phyloP scores from a whole-genome alignment of 2,329 filamentous ascomycete species.

The Talaromyces rugulosus region DNA sequence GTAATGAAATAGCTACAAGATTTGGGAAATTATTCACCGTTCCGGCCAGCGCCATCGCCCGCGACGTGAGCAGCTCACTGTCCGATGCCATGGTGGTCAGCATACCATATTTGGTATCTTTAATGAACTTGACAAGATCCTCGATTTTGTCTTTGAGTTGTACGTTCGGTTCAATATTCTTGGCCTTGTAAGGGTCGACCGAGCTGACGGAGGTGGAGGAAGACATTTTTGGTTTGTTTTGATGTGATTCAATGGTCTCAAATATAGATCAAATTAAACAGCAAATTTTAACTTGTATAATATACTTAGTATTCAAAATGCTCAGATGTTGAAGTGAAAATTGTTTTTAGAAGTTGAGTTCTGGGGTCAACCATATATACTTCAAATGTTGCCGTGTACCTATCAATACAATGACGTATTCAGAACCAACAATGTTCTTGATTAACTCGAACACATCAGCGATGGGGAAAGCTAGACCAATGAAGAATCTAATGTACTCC shows the following conservation, averaged over 20 bases:
- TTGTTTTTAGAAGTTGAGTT: neutral
- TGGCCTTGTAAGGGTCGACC: constrained; percentile 75
- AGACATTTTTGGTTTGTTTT: constrained; percentile 21
- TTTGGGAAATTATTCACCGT: constrained; percentile 51
- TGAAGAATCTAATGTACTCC: neutral
- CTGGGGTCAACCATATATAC: neutral
- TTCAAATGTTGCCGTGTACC: neutral
- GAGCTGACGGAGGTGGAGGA: constrained; percentile 54
- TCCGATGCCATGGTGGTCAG: constrained; percentile 71
- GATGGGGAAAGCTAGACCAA: neutral
- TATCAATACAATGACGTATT: neutral
- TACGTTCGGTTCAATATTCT: constrained; percentile 65
- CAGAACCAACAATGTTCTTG: neutral
- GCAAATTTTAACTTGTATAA: neutral
- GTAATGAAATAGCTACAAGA: neutral
- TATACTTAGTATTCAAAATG: too few species aligned
- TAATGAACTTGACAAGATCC: constrained; percentile 67
- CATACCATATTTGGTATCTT: constrained; percentile 77
- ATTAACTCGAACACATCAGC: neutral
- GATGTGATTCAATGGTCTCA: neutral
- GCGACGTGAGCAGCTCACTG: constrained; percentile 66
- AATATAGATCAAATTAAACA: neutral
- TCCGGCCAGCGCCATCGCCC: constrained; percentile 80
- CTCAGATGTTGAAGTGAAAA: neutral
- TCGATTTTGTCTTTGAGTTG: constrained; percentile 71